Conservation (phyloP, 2,329 filamentous ascomycete species). For the Cordyceps militaris region DNA sequence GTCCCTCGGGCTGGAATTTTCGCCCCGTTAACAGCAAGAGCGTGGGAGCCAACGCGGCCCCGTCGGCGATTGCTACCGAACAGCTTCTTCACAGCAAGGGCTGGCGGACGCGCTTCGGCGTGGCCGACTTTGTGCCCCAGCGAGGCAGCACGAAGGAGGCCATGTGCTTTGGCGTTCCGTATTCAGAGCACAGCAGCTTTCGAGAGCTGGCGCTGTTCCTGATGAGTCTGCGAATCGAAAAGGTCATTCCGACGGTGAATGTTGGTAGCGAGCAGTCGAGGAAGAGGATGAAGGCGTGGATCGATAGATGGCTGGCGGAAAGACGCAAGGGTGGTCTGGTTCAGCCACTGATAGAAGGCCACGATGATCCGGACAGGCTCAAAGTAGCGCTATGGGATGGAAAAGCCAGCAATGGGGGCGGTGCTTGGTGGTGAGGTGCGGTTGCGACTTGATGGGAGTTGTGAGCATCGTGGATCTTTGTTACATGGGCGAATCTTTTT, state of each 20-base stretch:
- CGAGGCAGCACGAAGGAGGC: conserved; percentile 76
- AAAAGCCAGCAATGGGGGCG: conserved; percentile 31
- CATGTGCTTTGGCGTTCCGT: conserved; percentile 88
- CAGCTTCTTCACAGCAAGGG: conserved; percentile 50
- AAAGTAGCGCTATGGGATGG: conserved; percentile 32
- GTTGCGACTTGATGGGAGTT: neutral
- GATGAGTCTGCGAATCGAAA: conserved; percentile 78
- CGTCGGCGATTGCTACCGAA: conserved; percentile 41
- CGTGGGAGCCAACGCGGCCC: conserved; percentile 47
- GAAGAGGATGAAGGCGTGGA: conserved; percentile 57
- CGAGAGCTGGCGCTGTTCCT: conserved; percentile 90
- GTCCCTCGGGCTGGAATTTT: conserved; percentile 93
- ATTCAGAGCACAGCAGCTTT: conserved; percentile 93
- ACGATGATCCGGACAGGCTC: conserved; percentile 25
- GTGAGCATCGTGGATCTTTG: neutral
- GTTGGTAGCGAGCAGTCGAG: conserved; percentile 52
- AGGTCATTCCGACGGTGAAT: conserved; percentile 90
- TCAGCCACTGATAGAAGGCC: conserved; percentile 34
- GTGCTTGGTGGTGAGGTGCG: conserved; percentile 31
- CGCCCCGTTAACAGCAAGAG: conserved; percentile 52
- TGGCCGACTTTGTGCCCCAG: conserved; percentile 69
- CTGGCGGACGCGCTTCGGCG: conserved; percentile 70
- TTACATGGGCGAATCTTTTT: neutral
- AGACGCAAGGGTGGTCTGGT: conserved; percentile 49
- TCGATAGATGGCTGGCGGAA: conserved; percentile 55